Evolutionary conservation across 2,329 filamentous ascomycete species (phyloP), one percentile per base, ranked within the genome.

Genomic region (Trichoderma pleuroti): DNA sequence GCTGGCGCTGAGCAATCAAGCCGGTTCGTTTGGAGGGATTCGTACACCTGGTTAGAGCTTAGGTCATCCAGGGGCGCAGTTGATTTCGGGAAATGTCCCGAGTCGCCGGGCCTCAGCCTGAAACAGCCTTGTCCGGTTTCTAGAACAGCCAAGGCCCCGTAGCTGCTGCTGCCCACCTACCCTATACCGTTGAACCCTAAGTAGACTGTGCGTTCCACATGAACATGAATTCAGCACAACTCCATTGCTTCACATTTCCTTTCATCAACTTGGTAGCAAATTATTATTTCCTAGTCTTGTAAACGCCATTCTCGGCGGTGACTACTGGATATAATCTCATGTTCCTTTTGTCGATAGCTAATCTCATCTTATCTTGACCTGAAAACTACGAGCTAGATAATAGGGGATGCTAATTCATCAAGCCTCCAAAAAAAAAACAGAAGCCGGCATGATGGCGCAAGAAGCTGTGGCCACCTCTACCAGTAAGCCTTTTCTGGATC

Each of bases 31-130:
- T 57, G 21, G 46, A 49, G 49, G 61, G 61, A 52, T 36, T 36
- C 54, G 65, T 60, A 52, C 56, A 61, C 65, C 65, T 39, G 36
- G 14, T n/a, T 32, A n/a, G 16, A 67, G 74, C 74, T 76, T 76
- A 75, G 73, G 74, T 76, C 75, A 76, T 76, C 63, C 75, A 73
- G 70, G 71, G 74, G 73, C 70, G 65, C 67, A 70, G 71, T 70
- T 52, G 61, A 57, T 59, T 60, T 69, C 70, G 60, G 66, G 54
- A 36, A 34, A 46, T 63, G 18, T 62, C 57, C 67, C 67, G 57
- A 63, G 57, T 63, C 65, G 65, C 65, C 65, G 65, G n/a, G 39
- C 39, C 32, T 14, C 26, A 52, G 65, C n/a, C 34, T n/a, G 26
- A 52, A 30, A 21, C 65, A 24, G 65, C 65, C 36, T 68, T 61